phyloP scores from a whole-genome alignment of 805 yeast species.

The Ogataea polymorpha region DNA sequence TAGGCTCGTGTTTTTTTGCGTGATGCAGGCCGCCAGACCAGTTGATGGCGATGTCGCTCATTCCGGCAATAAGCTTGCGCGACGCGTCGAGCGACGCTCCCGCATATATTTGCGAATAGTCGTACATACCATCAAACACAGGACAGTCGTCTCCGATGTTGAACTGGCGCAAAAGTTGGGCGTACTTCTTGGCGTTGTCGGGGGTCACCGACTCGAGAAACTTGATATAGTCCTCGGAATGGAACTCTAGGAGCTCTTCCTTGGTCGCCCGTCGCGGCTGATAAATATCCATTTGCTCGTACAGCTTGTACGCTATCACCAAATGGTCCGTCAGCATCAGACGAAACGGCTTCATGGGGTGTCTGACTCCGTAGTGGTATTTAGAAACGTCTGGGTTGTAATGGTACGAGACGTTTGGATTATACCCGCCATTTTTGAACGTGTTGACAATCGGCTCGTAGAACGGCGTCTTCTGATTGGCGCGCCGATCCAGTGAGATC shows the following conservation, averaged over 20 bases:
- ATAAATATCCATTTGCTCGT: slow-evolving; percentile 87
- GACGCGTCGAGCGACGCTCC: slow-evolving; percentile 96
- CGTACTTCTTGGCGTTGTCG: slow-evolving; percentile 58
- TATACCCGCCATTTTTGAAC: slow-evolving; percentile 37
- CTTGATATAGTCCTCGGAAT: slow-evolving; percentile 80
- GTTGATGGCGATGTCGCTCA: slow-evolving; percentile 91
- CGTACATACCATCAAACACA: slow-evolving; percentile 91
- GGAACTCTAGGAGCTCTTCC: slow-evolving; percentile 78
- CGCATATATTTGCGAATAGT: slow-evolving; percentile 81
- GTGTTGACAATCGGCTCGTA: slow-evolving; percentile 43
- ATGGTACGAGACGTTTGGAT: slow-evolving; percentile 78
- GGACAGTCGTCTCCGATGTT: slow-evolving; percentile 95
- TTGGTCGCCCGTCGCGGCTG: slow-evolving; percentile 78
- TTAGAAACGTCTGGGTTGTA: slow-evolving; percentile 75
- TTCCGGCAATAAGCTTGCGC: slow-evolving; percentile 76
- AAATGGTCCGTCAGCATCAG: slow-evolving; percentile 91
- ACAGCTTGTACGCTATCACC: slow-evolving; percentile 78
- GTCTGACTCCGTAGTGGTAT: slow-evolving; percentile 88
- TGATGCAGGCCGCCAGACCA: slow-evolving; percentile 98
- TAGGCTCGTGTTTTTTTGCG: slow-evolving; percentile 91
- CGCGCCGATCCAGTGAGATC: slow-evolving; percentile 24
- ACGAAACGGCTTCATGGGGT: slow-evolving; percentile 98
- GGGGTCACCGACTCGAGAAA: slow-evolving; percentile 78
- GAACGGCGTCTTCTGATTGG: slow-evolving; percentile 38
- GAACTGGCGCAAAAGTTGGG: slow-evolving; percentile 60